Evolutionary conservation across 495 filamentous ascomycete genomes (phyloP).

Genomic region (Schizothecium vesticola): DNA sequence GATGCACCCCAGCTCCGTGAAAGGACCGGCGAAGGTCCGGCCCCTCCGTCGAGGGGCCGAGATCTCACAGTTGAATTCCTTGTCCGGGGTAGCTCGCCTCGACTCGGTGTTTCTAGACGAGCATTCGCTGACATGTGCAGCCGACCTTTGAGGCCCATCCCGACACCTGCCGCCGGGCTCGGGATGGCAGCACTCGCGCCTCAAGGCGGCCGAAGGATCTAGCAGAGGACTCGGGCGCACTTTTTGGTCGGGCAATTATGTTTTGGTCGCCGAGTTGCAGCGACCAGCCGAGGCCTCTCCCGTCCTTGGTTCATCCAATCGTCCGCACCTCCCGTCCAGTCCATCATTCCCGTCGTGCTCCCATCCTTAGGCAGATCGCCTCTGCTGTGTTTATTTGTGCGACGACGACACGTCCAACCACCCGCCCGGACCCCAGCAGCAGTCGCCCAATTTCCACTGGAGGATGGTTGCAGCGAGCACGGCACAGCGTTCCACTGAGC

Average conservation of each 20-base stretch:
- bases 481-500: conserved; percentile 2
- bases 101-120: not conserved
- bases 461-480: not conserved
- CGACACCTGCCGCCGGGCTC: not conserved
- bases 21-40: conserved; percentile 5
- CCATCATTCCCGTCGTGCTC: too few species aligned
- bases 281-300: not conserved
- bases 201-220: too few species aligned
- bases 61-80: not conserved
- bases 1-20: conserved; percentile 2
- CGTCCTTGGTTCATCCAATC: not conserved
- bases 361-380: not conserved
- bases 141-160: not conserved
- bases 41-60: not conserved
- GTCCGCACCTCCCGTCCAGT: too few species aligned
- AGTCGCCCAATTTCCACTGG: not conserved
- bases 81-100: not conserved
- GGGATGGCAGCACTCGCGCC: not conserved
- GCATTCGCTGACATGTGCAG: not conserved
- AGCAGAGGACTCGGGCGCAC: not conserved
- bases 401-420: not conserved
- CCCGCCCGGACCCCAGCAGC: not conserved
- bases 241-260: not conserved
- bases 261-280: not conserved
- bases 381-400: not conserved